phyloP scores from a whole-genome alignment of 768 basidiomycete genomes.

The Lentinula raphanica region DNA sequence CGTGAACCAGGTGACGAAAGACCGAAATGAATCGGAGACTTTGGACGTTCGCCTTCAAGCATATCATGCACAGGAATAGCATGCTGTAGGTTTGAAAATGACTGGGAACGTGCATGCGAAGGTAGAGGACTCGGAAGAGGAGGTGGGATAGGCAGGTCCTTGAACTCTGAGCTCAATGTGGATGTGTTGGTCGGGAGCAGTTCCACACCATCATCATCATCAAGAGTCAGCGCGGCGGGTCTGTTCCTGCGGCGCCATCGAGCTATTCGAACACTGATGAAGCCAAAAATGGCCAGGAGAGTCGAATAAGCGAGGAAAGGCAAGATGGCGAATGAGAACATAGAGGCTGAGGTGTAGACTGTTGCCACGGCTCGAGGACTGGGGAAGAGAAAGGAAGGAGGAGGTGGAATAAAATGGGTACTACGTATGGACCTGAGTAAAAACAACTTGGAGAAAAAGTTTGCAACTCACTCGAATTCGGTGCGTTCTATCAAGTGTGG shows the following conservation, averaged over 20 bases:
- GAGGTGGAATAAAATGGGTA: background rate
- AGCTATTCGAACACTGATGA: conserved; percentile 7
- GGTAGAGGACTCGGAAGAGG: background rate
- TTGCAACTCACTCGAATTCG: background rate
- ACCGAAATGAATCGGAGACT: conserved; percentile 5
- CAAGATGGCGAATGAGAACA: conserved; percentile 2
- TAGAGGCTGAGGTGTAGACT: background rate
- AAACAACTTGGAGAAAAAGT: background rate
- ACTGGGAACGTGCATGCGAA: background rate
- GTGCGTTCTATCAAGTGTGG: background rate
- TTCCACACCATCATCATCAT: conserved; percentile 5
- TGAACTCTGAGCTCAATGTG: background rate
- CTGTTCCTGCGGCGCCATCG: conserved; percentile 1
- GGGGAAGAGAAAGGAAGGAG: conserved; percentile 2
- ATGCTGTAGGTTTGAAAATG: background rate
- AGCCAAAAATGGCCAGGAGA: conserved; percentile 2
- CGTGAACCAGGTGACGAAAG: conserved; percentile 3
- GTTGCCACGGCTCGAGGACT: background rate
- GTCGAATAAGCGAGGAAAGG: conserved; percentile 1
- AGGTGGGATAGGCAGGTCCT: background rate
- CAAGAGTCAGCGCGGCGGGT: conserved; percentile 2
- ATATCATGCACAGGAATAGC: background rate
- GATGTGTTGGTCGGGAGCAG: conserved; percentile 4
- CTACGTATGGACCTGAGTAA: background rate
- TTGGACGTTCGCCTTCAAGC: conserved; percentile 3